A percentile compares a stretch with the other conserved stretches of the same genome.
phyloP scores from a whole-genome alignment of 345 rosid species.

The Trapa bicornis region DNA sequence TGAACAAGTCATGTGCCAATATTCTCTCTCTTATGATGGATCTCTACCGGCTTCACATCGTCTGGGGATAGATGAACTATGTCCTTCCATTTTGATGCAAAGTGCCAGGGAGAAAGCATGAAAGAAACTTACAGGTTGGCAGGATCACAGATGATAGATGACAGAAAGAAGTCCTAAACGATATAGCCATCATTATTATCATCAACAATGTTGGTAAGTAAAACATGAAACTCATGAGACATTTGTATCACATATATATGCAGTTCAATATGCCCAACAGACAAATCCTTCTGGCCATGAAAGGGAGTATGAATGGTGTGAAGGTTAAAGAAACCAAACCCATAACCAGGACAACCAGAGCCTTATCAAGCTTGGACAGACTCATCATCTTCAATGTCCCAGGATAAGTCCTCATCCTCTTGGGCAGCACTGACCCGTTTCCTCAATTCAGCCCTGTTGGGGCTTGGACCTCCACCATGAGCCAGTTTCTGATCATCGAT shows the following conservation, averaged over 20 bases:
- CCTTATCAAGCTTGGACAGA: slow-evolving; percentile 22
- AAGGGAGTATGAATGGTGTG: neutral
- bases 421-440: slow-evolving; percentile 53
- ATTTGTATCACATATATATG: neutral
- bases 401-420: slow-evolving; percentile 76
- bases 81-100: no score
- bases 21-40: no score
- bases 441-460: slow-evolving; percentile 35
- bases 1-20: no score
- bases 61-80: no score
- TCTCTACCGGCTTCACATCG: no score
- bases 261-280: neutral
- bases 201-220: neutral
- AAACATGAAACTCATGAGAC: neutral
- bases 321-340: neutral
- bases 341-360: neutral
- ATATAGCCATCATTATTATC: neutral
- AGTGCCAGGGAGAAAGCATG: neutral
- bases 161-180: neutral
- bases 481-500: slow-evolving; percentile 35
- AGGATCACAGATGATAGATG: neutral
- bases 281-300: neutral
- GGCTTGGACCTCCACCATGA: slow-evolving; percentile 26
- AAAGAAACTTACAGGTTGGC: neutral
- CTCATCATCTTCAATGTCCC: slow-evolving; percentile 79